Percentiles rank a stretch among this genome's conserved stretches.
Conservation (phyloP, 352 stramenopile genomes). For the Aphanomyces astaci region DNA sequence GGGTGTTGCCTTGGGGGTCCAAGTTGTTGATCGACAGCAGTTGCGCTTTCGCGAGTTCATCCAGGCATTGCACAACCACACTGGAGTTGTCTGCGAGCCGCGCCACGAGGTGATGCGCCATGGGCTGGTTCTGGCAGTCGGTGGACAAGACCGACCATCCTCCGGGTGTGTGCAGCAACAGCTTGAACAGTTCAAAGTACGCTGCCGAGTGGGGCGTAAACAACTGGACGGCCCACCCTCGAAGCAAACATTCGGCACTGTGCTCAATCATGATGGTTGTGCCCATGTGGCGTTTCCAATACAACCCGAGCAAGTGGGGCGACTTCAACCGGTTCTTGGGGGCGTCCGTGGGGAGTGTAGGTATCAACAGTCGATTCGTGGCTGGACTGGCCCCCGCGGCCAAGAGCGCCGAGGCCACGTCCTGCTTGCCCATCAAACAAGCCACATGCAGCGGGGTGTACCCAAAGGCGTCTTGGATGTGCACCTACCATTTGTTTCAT, state of each 20-base stretch:
- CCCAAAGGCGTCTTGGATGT: constrained; percentile 1
- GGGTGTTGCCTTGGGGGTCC: constrained; percentile 11
- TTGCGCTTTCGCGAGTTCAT: background rate
- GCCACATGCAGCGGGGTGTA: constrained; percentile 14
- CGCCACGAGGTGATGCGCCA: background rate
- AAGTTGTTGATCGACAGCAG: background rate
- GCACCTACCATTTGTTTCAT: background rate
- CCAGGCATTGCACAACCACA: constrained; percentile 1
- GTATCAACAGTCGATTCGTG: background rate
- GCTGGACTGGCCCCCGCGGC: background rate
- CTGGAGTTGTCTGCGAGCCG: background rate
- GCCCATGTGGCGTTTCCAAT: background rate
- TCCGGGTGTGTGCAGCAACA: background rate
- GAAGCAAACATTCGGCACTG: background rate
- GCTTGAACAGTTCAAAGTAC: constrained; percentile 6
- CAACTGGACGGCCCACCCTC: background rate
- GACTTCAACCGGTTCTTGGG: background rate
- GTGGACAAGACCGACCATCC: background rate
- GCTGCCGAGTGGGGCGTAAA: background rate
- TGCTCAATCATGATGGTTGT: background rate
- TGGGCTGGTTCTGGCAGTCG: background rate
- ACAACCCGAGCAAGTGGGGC: background rate
- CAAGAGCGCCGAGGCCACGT: constrained; percentile 1
- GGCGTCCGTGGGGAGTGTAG: background rate
- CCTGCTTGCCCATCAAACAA: constrained; percentile 12